Base-by-base conservation (phyloP, 73 alveolate species). In the Paramecium pentaurelia region DNA sequence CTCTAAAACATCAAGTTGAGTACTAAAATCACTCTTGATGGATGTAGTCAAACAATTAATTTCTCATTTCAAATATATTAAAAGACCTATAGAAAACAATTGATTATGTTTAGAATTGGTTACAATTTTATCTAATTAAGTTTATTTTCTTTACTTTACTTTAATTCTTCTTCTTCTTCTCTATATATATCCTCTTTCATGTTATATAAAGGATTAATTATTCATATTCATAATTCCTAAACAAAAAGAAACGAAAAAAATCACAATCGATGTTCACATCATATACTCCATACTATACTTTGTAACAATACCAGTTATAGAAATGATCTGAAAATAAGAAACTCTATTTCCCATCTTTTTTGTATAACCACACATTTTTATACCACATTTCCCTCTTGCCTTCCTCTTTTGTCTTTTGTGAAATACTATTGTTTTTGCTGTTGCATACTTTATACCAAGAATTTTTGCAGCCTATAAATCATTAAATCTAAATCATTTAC, bases 341-440 rank as follows among this genome's bases (percentile, higher is more conserved):
- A 22, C 34, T 54, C 16, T 18, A 7, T 54, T 22, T 25, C 20
- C 34, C 32, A n/a, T 54, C 34, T 16, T 18, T 68, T 68, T 42
- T 28, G 84, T 28, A 34, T 68, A 68, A 32, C 47, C 47, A 14
- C 84, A 68, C 47, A 32, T 28, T 68, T 42, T 68, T 3, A 28
- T 34, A 1, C 47, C 84, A 14, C 3, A 3, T 11, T 68, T 0
- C 11, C 28, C 8, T 14, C 28, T 68, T 1, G 5, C 45, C 28
- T 34, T 68, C 28, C 60, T 7, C 28, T 75, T 34, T 40, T 37
- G 9, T 75, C 88, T 75, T 1, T 75, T 37, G 8, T 75, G 60
- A 20, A 75, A 75, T 2, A 75, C 37, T 34, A 75, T 34, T 18
- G 88, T 75, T 11, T 75, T 75, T 34, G 88, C 88, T 32, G 88